phyloP scores from a whole-genome alignment of 768 basidiomycete species.

The Mycena kentingensis region DNA sequence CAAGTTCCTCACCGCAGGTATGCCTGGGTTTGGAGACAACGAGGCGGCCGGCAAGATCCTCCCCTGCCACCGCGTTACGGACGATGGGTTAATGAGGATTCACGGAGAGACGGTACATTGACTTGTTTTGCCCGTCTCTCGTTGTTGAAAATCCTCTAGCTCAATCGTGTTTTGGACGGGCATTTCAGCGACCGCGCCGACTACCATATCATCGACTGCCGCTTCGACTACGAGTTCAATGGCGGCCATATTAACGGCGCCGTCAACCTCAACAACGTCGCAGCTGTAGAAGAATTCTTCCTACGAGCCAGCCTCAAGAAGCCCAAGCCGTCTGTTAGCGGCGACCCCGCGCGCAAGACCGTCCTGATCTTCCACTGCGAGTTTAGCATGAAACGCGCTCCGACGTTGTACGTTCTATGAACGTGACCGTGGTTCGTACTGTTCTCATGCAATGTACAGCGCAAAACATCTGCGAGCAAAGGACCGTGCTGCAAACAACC shows the following conservation, averaged over 20 bases:
- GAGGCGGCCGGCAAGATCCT: conserved; percentile 92
- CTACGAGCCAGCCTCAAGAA: conserved; percentile 57
- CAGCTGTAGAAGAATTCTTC: conserved; percentile 78
- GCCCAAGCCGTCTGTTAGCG: conserved; percentile 72
- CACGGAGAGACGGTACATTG: conserved; percentile 70
- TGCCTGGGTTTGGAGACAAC: conserved; percentile 90
- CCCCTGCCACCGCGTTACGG: conserved; percentile 90
- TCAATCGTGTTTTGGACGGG: conserved; percentile 79
- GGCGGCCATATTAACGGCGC: conserved; percentile 94
- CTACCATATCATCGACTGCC: conserved; percentile 90
- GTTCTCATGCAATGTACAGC: conserved; percentile 40
- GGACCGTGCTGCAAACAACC: conserved; percentile 87
- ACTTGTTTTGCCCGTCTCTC: conserved; percentile 2
- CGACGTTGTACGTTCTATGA: conserved; percentile 78
- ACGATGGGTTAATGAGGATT: conserved; percentile 95
- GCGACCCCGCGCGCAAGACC: conserved; percentile 73
- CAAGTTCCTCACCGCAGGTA: conserved; percentile 57
- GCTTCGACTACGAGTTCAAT: conserved; percentile 94
- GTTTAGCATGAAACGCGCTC: conserved; percentile 92
- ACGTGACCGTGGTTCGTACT: neutral
- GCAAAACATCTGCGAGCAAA: conserved; percentile 91
- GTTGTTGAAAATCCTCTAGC: conserved; percentile 43
- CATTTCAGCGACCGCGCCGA: conserved; percentile 59
- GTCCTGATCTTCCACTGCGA: conserved; percentile 97
- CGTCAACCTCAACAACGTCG: conserved; percentile 84